Percentiles rank a stretch among this genome's conserved stretches.
Conservation (phyloP, 2,329 filamentous ascomycete species). For the Trichoderma semiorbis region DNA sequence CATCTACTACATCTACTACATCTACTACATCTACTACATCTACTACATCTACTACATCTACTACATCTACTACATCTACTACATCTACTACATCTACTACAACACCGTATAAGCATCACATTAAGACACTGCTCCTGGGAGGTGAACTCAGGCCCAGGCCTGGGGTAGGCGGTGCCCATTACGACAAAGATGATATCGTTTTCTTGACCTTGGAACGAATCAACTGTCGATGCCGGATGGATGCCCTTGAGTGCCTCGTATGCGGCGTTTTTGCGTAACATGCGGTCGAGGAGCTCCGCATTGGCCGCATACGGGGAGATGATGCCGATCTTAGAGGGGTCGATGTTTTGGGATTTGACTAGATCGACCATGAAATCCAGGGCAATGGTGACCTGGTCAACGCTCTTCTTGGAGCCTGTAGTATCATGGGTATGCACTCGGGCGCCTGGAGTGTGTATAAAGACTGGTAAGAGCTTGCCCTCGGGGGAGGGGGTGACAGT, state of each 20-base stretch:
- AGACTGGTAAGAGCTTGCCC: background rate
- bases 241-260: slow-evolving; percentile 19
- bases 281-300: slow-evolving; percentile 1
- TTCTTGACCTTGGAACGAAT: slow-evolving; percentile 26
- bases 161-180: slow-evolving; percentile 19
- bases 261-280: slow-evolving; percentile 2
- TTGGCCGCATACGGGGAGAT: slow-evolving; percentile 23
- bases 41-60: no score
- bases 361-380: slow-evolving; percentile 22
- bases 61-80: no score
- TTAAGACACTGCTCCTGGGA: slow-evolving; percentile 17
- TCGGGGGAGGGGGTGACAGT: background rate
- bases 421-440: background rate
- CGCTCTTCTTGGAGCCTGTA: background rate
- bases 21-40: no score
- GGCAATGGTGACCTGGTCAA: slow-evolving; percentile 22
- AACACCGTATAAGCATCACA: slow-evolving; percentile 21
- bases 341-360: slow-evolving; percentile 1
- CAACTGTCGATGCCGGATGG: slow-evolving; percentile 17
- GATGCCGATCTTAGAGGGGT: slow-evolving; percentile 18
- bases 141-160: background rate
- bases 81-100: slow-evolving; percentile 18
- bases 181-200: slow-evolving; percentile 23
- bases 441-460: background rate
- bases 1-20: no score